These are phyloP conservation scores for Tilletia walkeri DNA, from an alignment of 1,284 basidiomycete genomes.

Conservation along the genomic window DNA sequence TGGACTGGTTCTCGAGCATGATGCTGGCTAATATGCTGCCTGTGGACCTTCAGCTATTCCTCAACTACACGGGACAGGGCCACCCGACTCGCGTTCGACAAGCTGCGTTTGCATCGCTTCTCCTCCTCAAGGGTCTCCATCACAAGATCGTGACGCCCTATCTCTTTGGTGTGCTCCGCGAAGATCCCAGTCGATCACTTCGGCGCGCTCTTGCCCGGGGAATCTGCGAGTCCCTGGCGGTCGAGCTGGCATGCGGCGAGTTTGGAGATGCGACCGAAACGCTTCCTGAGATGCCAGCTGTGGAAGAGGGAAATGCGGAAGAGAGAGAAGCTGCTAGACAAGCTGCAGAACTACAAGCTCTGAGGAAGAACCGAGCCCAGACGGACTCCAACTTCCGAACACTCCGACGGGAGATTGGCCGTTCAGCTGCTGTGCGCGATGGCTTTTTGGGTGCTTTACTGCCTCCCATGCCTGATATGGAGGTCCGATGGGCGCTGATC, in stretches of 20 bases:
- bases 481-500: conserved; percentile 84
- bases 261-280: conserved; percentile 60
- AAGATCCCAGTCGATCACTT: conserved; percentile 78
- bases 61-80: conserved; percentile 78
- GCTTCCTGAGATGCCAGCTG: conserved; percentile 29
- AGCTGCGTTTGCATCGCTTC: conserved; percentile 82
- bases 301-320: conserved; percentile 30
- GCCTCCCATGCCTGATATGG: conserved; percentile 66
- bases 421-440: conserved; percentile 51
- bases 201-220: conserved; percentile 81
- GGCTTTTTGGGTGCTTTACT: conserved; percentile 50
- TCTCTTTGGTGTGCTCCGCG: conserved; percentile 80
- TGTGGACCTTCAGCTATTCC: conserved; percentile 76
- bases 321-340: conserved; percentile 10
- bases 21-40: conserved; percentile 64
- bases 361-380: conserved; percentile 59
- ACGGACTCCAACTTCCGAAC: conserved; percentile 59
- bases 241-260: conserved; percentile 84
- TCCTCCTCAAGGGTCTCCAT: conserved; percentile 72
- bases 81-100: conserved; percentile 60
- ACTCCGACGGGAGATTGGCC: conserved; percentile 50
- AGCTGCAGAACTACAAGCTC: conserved; percentile 28
- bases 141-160: conserved; percentile 73
- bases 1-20: conserved; percentile 45
- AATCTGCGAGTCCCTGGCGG: conserved; percentile 80